Evolutionary conservation across 768 basidiomycete species (phyloP).

Genomic region (Phlebiopsis gigantea): DNA sequence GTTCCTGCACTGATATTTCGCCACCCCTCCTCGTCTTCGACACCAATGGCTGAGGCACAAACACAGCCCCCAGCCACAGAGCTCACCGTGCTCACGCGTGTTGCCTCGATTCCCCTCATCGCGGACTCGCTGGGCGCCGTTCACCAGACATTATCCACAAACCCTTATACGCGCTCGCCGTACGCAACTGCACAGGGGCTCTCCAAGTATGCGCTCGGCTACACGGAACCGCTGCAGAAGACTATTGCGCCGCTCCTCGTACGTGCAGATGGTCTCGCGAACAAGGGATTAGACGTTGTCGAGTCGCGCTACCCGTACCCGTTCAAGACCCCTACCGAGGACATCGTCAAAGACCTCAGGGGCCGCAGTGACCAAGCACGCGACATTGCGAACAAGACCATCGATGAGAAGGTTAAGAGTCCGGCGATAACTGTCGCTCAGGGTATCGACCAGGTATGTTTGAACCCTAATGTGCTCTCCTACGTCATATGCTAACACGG

Average conservation of each 20-base stretch:
- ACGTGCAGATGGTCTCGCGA: slow-evolving; percentile 60
- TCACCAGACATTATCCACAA: slow-evolving; percentile 52
- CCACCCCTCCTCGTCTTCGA: slow-evolving; percentile 5
- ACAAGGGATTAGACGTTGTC: slow-evolving; percentile 71
- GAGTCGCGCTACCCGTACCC: slow-evolving; percentile 71
- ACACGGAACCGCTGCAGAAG: slow-evolving; percentile 60
- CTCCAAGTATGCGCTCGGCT: slow-evolving; percentile 34
- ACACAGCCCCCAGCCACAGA: slow-evolving; percentile 37
- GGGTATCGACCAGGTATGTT: slow-evolving; percentile 65
- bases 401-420: slow-evolving; percentile 60
- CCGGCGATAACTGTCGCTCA: slow-evolving; percentile 60
- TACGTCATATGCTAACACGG: slow-evolving; percentile 11
- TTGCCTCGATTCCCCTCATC: slow-evolving; percentile 71
- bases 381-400: slow-evolving; percentile 52
- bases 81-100: slow-evolving; percentile 55
- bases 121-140: slow-evolving; percentile 57
- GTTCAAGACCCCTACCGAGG: slow-evolving; percentile 70
- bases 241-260: slow-evolving; percentile 62
- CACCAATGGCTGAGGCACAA: slow-evolving; percentile 36
- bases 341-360: slow-evolving; percentile 57
- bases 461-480: slow-evolving; percentile 4
- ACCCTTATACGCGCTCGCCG: slow-evolving; percentile 56
- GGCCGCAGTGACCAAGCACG: slow-evolving; percentile 51
- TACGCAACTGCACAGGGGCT: slow-evolving; percentile 63
- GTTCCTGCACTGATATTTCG: not conserved